Percentiles rank a stretch among this genome's conserved stretches.
phyloP scores from a whole-genome alignment of 345 rosid species.

The Cardamine occulta region DNA sequence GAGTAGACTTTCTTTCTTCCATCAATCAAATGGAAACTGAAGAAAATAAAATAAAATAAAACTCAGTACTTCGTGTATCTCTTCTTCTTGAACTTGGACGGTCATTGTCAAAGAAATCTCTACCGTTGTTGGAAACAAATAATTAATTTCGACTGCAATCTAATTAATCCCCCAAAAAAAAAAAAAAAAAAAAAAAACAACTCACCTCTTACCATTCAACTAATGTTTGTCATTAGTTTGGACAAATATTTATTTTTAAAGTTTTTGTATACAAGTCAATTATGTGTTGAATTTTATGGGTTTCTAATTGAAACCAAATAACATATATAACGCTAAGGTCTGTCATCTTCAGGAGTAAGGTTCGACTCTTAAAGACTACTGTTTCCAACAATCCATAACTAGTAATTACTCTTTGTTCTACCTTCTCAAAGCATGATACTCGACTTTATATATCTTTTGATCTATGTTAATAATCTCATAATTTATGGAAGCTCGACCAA shows the following conservation, averaged over 20 bases:
- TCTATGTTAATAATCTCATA: not conserved
- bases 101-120: not conserved
- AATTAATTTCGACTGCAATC: not conserved
- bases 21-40: slow-evolving; percentile 18
- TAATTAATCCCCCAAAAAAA: not conserved
- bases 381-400: too few species aligned
- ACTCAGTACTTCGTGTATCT: not conserved
- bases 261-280: not conserved
- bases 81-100: not conserved
- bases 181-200: not conserved
- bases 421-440: not conserved
- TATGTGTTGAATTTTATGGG: not conserved
- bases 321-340: not conserved
- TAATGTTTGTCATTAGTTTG: not conserved
- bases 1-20: slow-evolving; percentile 32
- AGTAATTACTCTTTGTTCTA: too few species aligned
- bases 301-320: not conserved
- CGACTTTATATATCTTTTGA: not conserved
- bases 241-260: not conserved
- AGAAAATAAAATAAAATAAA: not conserved
- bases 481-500: not conserved
- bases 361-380: too few species aligned
- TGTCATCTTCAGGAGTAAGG: not conserved
- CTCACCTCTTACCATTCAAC: not conserved
- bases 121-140: not conserved